Evolutionary conservation across 1,139 yeast genomes (phyloP), one percentile per base, ranked within the genome.

Genomic region (Suhomyces taliae): DNA sequence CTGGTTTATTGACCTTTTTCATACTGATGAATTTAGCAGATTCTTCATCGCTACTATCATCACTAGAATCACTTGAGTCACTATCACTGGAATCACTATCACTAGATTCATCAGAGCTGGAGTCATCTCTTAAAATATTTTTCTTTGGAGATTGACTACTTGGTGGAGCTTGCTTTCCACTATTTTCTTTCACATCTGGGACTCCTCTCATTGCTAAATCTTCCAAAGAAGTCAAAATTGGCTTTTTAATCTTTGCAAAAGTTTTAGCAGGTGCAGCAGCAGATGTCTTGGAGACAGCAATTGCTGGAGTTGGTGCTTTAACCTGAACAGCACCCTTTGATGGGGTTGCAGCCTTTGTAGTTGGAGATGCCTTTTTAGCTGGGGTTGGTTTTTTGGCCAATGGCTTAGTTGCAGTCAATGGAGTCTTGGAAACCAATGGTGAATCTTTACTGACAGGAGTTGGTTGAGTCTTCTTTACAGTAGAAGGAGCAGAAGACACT

Each of bases 141-240:
- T 36, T 39, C 33, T 45, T 46, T 4, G 39, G 27, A 11, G 27
- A 11, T 27, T 36, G 40, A n/a, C 27, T 34, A 41, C 42, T 35
- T 35, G 35, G 10, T 11, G 49, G 39, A n/a, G 38, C 31, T 10
- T 36, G 26, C 32, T 40, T 45, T 8, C 15, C 14, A 9, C n/a
- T 42, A 11, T 37, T 27, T 24, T 82, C 87, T 47, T 70, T 74
- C 1, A 83, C 87, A 27, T 80, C 87, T 2, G 89, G 89, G 14
- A 83, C 76, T 2, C 87, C 88, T 49, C 82, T 68, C 26, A 72
- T 67, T 1, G 76, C 83, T 45, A 83, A 67, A 50, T 82, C 86
- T n/a, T 77, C 75, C 37, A 83, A 64, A 0, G 86, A 79, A 19
- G 79, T 76, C 45, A 83, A 67, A 1, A 59, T 49, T 1, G 73